Percentiles rank a stretch among this genome's conserved stretches.
Evolutionary conservation across 345 rosid genomes (phyloP).

Genomic region (Draba incana): DNA sequence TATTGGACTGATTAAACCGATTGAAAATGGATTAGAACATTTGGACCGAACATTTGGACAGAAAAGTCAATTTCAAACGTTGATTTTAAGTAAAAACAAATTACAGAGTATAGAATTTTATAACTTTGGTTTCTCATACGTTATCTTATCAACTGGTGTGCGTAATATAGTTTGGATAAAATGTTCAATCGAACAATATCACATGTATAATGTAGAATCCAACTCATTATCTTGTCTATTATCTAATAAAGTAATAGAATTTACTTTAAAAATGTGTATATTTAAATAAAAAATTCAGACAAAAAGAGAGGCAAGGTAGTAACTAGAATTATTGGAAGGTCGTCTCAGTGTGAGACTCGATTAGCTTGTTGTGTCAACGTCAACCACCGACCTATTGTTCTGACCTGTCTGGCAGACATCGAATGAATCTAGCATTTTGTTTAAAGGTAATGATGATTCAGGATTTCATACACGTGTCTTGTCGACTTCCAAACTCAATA

Average conservation of each 20-base stretch:
- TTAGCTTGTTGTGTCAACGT: conserved; percentile 21
- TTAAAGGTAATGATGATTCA: conserved; percentile 1
- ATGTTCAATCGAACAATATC: neutral
- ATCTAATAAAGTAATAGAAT: neutral
- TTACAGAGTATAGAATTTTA: too few species aligned
- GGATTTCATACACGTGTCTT: conserved; percentile 30
- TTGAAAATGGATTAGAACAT: too few species aligned
- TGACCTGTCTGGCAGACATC: conserved; percentile 19
- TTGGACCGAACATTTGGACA: too few species aligned
- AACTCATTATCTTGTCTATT: conserved; percentile 13
- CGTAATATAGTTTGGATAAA: conserved; percentile 18
- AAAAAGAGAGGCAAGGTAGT: conserved; percentile 1
- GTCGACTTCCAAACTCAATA: neutral
- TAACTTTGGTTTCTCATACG: too few species aligned
- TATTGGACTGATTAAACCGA: too few species aligned
- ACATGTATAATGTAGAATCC: conserved; percentile 7
- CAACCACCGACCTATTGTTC: conserved; percentile 22
- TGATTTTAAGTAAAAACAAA: too few species aligned
- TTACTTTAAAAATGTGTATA: neutral
- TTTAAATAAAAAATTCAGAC: neutral
- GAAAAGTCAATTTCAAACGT: too few species aligned
- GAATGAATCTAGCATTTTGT: conserved; percentile 3
- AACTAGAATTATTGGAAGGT: conserved; percentile 30
- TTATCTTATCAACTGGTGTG: neutral
- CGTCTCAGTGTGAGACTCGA: conserved; percentile 9